Evolutionary conservation across 2,329 filamentous ascomycete genomes (phyloP), one percentile per base, ranked within the genome.

Genomic region (Pyricularia sp.): DNA sequence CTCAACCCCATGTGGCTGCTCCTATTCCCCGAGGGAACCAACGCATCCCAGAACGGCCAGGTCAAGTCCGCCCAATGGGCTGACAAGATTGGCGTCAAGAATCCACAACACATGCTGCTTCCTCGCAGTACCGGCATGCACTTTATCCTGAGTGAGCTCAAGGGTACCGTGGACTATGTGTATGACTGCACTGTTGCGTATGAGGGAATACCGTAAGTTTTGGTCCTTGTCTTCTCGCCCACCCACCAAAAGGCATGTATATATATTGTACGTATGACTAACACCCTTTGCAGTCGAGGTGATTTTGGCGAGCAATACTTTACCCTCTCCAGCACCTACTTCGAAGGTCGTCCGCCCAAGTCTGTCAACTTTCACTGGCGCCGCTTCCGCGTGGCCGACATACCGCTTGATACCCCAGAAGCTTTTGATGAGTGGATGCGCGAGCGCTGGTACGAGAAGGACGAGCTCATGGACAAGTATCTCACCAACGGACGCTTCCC

Each of bases 351-450:
- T 0, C 90, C 94, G 0, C 95, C 94, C 1, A 97, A 94, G 77
- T 97, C 93, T 1, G 94, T 98, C 75, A 98, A 97, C 79, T 94
- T 98, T 83, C 91, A 97, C 79, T 99, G 94, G 93, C 88, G 95
- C 68, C 89, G 93, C 11, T 97, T 97, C 79, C 86, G 87, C 42
- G 77, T 97, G 17, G 85, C 86, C 26, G 88, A 93, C 25, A 97
- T 99, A 63, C 94, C 94, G 0, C 85, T 97, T 11, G 85, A 93
- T 36, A 87, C 90, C 73, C 84, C 86, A 20, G 85, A 90, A 59
- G 83, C 86, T 7, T 99, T 99, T 75, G 93, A 96, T 69, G 75
- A 84, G 3, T 99, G 95, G 95, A 83, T 98, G 31, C 86, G 89
- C 36, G 89, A 92, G 69, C 86, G 93, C 64, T 99, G 95, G 95